Conservation (phyloP, 805 yeast genomes). For the Scheffersomyces ergatensis region DNA sequence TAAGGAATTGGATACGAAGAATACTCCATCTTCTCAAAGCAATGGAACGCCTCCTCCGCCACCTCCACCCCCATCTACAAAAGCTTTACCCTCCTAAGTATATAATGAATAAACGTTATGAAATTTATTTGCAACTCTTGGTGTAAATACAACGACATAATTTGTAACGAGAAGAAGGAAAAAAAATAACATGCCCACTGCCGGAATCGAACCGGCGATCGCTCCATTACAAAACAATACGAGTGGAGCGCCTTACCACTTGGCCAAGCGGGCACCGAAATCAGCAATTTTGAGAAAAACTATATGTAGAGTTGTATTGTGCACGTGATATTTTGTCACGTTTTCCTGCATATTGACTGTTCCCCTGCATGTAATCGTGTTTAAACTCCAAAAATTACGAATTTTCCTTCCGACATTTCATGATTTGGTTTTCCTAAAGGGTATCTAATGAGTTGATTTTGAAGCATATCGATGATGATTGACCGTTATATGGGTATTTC, state of each 20-base stretch:
- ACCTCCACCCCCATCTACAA: constrained; percentile 4
- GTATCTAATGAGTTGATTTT: too few species aligned
- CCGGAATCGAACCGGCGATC: constrained; percentile 55
- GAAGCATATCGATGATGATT: too few species aligned
- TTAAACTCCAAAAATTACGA: too few species aligned
- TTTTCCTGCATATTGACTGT: too few species aligned
- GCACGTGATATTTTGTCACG: too few species aligned
- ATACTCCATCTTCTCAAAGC: constrained; percentile 5
- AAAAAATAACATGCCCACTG: constrained; percentile 39
- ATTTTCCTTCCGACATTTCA: too few species aligned
- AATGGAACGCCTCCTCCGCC: constrained; percentile 36
- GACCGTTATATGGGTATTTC: too few species aligned
- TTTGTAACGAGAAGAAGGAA: too few species aligned
- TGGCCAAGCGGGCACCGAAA: constrained; percentile 47
- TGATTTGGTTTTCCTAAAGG: too few species aligned
- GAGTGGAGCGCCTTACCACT: constrained; percentile 56
- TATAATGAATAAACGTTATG: background rate
- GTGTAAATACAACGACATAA: background rate
- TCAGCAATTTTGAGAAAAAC: background rate
- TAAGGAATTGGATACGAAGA: constrained; percentile 25
- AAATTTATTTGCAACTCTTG: too few species aligned
- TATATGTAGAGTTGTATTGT: too few species aligned
- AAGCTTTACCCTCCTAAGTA: background rate
- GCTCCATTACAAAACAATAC: constrained; percentile 55
- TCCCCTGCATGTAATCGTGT: too few species aligned